These are phyloP conservation scores for Ustilago cynodontis DNA, from an alignment of 1,284 basidiomycete genomes.

Conservation along the genomic window DNA sequence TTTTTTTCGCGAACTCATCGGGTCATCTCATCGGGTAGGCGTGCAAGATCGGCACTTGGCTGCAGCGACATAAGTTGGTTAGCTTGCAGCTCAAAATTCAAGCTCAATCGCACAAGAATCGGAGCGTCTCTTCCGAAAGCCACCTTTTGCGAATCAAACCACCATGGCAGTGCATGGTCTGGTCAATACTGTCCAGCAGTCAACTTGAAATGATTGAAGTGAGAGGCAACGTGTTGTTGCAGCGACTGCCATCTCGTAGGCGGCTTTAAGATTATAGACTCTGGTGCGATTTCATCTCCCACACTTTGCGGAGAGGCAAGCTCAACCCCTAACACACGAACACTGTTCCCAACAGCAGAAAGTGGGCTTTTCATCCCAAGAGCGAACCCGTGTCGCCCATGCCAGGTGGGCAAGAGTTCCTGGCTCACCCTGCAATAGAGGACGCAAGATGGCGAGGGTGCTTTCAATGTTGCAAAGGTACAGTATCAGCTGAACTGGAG, in stretches of 20 bases:
- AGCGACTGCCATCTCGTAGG: neutral
- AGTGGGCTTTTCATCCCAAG: neutral
- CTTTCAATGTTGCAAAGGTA: no score
- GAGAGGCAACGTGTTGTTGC: neutral
- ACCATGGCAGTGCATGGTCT: no score
- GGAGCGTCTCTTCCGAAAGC: neutral
- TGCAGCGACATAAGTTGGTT: no score
- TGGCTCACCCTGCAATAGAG: neutral
- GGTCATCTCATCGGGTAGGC: neutral
- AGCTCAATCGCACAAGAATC: neutral
- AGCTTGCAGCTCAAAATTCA: no score
- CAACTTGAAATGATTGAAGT: no score
- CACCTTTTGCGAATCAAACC: neutral
- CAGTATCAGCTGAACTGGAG: no score
- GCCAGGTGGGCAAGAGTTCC: neutral
- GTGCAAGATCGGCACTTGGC: neutral
- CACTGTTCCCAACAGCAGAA: neutral
- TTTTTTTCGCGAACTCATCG: neutral
- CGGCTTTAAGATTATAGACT: neutral
- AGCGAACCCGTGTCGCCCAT: neutral
- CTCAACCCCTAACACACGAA: neutral
- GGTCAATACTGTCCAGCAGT: no score
- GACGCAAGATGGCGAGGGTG: neutral
- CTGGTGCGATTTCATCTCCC: neutral
- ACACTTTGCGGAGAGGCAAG: slow-evolving; percentile 7